Evolutionary conservation across 108 stramenopile species (phyloP).

Genomic region (Mayamaea pseudoterrestris): DNA sequence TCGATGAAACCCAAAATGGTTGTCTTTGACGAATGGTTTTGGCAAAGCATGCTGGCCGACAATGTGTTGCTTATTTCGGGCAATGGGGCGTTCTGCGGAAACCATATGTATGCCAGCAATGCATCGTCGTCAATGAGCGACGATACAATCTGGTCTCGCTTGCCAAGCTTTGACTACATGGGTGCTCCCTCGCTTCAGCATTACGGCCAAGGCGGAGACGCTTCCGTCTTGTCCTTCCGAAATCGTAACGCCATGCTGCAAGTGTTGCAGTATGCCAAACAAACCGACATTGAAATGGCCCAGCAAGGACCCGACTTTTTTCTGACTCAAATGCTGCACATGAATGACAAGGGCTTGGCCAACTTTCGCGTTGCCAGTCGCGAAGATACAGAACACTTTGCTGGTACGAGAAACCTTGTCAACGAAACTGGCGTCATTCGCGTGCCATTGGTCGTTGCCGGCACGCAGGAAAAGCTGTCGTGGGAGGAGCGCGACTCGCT

Average conservation of each 20-base stretch:
- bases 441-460: conserved; percentile 29
- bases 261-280: conserved; percentile 1
- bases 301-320: conserved; percentile 10
- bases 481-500: conserved; percentile 19
- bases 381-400: conserved; percentile 18
- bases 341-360: conserved; percentile 3
- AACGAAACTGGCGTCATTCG: conserved; percentile 4
- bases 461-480: conserved; percentile 28
- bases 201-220: conserved; percentile 32
- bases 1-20: conserved; percentile 26
- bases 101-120: conserved; percentile 4
- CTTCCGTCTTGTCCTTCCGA: conserved; percentile 22
- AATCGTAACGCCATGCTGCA: conserved; percentile 31
- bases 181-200: conserved; percentile 20
- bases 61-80: conserved; percentile 35
- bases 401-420: conserved; percentile 9
- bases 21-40: conserved; percentile 27
- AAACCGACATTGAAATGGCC: background rate
- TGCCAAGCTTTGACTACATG: conserved; percentile 18
- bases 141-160: conserved; percentile 5
- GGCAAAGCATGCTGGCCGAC: conserved; percentile 30
- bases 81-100: conserved; percentile 41
- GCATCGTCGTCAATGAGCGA: too few relatives aligned
- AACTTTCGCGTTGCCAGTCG: conserved; percentile 7
- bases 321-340: conserved; percentile 10